Evolutionary conservation across 371 early-diverging fungal species (phyloP), one percentile per base, ranked within the genome.

Genomic region (Rhizopus microsporus): DNA sequence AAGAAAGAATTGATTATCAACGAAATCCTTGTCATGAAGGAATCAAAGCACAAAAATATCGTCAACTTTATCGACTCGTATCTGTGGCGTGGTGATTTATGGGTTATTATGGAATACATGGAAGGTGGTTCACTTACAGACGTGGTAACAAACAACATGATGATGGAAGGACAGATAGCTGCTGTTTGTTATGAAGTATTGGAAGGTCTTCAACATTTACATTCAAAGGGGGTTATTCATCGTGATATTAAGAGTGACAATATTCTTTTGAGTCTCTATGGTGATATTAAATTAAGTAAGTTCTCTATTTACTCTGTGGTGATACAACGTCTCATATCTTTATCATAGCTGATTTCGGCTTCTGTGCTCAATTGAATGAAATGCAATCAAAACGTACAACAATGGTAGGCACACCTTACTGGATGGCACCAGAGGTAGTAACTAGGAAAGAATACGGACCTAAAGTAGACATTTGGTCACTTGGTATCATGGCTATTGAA

Each of bases 161-260:
- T 97, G 95, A 90, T 91, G 13, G 98, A 97, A 72, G 91, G 90
- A 7, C 95, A 96, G 67, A 96, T 97, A 60, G 96, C 96, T 9
- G 88, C 93, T 7, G 93, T 97, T 13, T 93, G 94, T 53, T 80
- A 85, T 40, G 96, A 97, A 82, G 88, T 93, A 4, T 72, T 97
- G 38, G 77, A 94, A 57, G 99, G 95, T 8, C 72, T 99, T 49
- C 83, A 81, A 57, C 97, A 95, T 72, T 74, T 98, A 56, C 99
- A 99, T 62, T 88, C 90, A 7, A 90, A 92, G 63, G 92, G 94
- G 32, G 93, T 99, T 31, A 96, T 97, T 65, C 97, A 97, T 72
- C 84, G 99, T 56, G 98, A 99, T 75, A 94, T 99, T 78, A 97
- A 98, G 80, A 91, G 93, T 56, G 98, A 98, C 70, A 99, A 99